Evolutionary conservation across 2,329 filamentous ascomycete genomes (phyloP).

Genomic region (Epichloe scottii): DNA sequence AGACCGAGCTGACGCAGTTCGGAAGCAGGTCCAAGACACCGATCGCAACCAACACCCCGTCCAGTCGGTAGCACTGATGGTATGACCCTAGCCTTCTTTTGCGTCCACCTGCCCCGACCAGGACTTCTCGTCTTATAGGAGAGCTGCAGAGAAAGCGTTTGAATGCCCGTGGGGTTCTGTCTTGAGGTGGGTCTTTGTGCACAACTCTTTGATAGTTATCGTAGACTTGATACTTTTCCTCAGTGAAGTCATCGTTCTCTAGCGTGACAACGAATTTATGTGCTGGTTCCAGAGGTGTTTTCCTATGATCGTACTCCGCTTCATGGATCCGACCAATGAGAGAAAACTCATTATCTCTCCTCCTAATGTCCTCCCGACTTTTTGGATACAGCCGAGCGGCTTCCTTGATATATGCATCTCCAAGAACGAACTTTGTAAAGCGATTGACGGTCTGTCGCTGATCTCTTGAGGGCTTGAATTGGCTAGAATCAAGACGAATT

Average conservation of each 20-base stretch:
- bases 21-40: constrained; percentile 68
- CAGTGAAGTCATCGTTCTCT: constrained; percentile 56
- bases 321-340: constrained; percentile 57
- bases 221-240: constrained; percentile 64
- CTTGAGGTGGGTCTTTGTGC: constrained; percentile 50
- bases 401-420: constrained; percentile 53
- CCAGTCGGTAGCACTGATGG: constrained; percentile 71
- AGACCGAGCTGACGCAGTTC: constrained; percentile 66
- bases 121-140: constrained; percentile 40
- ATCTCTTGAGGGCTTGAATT: constrained; percentile 55
- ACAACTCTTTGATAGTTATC: constrained; percentile 64
- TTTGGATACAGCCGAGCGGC: constrained; percentile 52
- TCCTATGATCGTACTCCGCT: constrained; percentile 43
- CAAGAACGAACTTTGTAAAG: constrained; percentile 60
- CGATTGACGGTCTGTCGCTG: constrained; percentile 66
- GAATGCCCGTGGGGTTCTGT: constrained; percentile 52
- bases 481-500: constrained; percentile 54
- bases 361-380: constrained; percentile 52
- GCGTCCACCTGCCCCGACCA: constrained; percentile 33
- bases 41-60: constrained; percentile 63
- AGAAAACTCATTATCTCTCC: constrained; percentile 54
- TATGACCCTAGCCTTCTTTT: constrained; percentile 55
- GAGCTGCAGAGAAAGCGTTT: constrained; percentile 62
- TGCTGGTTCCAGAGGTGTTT: constrained; percentile 48
- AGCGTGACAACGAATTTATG: constrained; percentile 58